Conservation (phyloP, 1,139 yeast genomes). For the Candida anutae region DNA sequence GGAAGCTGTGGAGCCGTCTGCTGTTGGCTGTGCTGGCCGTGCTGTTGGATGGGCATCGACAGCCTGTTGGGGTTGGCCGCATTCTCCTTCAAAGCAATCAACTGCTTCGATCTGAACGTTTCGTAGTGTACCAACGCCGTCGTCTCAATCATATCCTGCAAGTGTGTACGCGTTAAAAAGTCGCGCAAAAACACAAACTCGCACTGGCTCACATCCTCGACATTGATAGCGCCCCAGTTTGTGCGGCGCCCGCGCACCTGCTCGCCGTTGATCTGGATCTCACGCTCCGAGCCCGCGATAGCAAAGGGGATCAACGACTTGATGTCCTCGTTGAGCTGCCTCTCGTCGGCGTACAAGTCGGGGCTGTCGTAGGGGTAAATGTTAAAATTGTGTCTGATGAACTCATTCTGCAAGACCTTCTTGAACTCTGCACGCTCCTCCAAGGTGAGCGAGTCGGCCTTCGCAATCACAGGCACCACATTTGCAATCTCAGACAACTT, state of each 20-base stretch:
- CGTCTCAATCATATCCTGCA: constrained; percentile 92
- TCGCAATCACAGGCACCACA: constrained; percentile 93
- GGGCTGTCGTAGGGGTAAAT: constrained; percentile 84
- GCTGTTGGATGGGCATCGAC: constrained; percentile 7
- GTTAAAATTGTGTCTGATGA: constrained; percentile 62
- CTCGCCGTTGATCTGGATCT: constrained; percentile 67
- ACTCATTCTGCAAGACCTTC: constrained; percentile 68
- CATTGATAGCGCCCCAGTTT: constrained; percentile 87
- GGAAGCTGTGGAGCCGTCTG: no score
- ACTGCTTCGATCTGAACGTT: constrained; percentile 86
- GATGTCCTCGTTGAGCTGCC: constrained; percentile 69
- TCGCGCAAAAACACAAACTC: constrained; percentile 92
- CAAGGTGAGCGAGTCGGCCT: constrained; percentile 80
- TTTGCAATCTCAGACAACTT: constrained; percentile 86
- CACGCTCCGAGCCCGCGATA: constrained; percentile 84
- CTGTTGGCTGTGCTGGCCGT: not conserved
- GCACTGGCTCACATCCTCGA: constrained; percentile 91
- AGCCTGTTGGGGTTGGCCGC: constrained; percentile 44
- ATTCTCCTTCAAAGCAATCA: constrained; percentile 88
- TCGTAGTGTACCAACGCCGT: constrained; percentile 88
- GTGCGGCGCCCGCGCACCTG: constrained; percentile 84
- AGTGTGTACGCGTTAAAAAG: constrained; percentile 88
- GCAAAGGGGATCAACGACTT: constrained; percentile 89
- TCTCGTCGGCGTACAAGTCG: constrained; percentile 69
- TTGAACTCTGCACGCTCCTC: constrained; percentile 79